phyloP scores from a whole-genome alignment of 495 filamentous ascomycete species.

The Penicillium antarcticum region DNA sequence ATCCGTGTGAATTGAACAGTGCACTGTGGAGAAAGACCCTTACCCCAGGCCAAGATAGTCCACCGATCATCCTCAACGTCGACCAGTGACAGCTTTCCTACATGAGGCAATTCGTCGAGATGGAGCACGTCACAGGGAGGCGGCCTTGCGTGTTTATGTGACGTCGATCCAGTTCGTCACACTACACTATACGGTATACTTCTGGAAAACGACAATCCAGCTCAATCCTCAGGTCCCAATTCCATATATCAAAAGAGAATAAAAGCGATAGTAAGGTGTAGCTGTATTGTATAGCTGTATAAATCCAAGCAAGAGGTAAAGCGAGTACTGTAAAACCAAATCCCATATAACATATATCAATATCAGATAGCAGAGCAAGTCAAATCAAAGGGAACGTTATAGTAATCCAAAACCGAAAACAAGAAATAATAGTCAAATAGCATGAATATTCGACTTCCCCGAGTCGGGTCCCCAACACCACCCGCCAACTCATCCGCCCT shows the following conservation, averaged over 20 bases:
- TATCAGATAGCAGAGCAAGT: too few species aligned
- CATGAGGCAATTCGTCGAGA: not conserved
- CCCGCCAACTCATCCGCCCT: not conserved
- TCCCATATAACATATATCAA: not conserved
- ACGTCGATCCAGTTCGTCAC: not conserved
- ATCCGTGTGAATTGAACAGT: not conserved
- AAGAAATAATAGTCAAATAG: not conserved
- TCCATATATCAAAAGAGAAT: not conserved
- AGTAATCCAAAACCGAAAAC: not conserved
- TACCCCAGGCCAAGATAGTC: slow-evolving; percentile 2
- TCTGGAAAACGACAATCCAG: too few species aligned
- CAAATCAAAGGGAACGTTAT: not conserved
- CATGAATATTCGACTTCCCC: not conserved
- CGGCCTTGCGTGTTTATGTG: not conserved
- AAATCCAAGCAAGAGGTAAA: not conserved
- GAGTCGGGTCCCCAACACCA: slow-evolving; percentile 3
- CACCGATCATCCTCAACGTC: not conserved
- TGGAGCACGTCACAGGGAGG: not conserved
- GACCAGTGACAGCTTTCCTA: not conserved
- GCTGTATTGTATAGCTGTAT: not conserved
- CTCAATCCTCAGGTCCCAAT: too few species aligned
- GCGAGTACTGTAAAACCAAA: not conserved
- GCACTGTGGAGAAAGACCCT: not conserved
- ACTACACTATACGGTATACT: too few species aligned
- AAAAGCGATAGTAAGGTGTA: not conserved